Percentiles rank a stretch among this genome's conserved stretches.
Evolutionary conservation across 768 basidiomycete species (phyloP).

Genomic region (Hygrophoropsis aurantiaca): DNA sequence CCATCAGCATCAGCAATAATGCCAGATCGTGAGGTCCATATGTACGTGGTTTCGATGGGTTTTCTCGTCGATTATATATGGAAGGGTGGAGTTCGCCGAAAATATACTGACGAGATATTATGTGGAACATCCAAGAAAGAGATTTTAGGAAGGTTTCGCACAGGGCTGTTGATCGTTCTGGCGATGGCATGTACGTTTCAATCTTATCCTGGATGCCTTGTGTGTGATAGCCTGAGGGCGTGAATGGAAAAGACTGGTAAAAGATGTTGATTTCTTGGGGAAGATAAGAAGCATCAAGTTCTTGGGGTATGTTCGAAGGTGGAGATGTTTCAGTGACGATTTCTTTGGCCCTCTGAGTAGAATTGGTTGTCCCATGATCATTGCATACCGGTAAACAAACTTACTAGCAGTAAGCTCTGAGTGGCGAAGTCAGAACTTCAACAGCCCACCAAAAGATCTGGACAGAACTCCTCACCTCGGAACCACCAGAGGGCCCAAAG

Average conservation of each 20-base stretch:
- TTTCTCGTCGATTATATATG: slow-evolving; percentile 38
- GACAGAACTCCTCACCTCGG: slow-evolving; percentile 37
- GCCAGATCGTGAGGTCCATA: slow-evolving; percentile 54
- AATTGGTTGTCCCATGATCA: background rate
- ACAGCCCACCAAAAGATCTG: background rate
- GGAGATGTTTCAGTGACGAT: slow-evolving; percentile 4
- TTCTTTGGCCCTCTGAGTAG: slow-evolving; percentile 11
- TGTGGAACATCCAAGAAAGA: slow-evolving; percentile 50
- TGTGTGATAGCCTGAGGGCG: slow-evolving; percentile 35
- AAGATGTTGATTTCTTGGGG: slow-evolving; percentile 43
- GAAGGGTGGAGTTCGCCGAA: slow-evolving; percentile 45
- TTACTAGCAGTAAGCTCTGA: slow-evolving; percentile 45
- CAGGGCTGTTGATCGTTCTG: slow-evolving; percentile 40
- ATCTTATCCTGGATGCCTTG: slow-evolving; percentile 39
- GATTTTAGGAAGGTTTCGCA: slow-evolving; percentile 50
- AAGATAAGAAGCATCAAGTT: slow-evolving; percentile 45
- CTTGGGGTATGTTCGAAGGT: slow-evolving; percentile 22
- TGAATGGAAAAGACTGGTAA: slow-evolving; percentile 45
- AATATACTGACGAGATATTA: slow-evolving; percentile 46
- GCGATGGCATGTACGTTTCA: slow-evolving; percentile 44
- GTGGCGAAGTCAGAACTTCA: slow-evolving; percentile 5
- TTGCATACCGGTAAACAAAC: slow-evolving; percentile 9
- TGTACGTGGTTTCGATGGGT: slow-evolving; percentile 7
- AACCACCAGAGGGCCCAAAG: slow-evolving; percentile 47
- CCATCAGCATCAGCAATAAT: slow-evolving; percentile 45